Evolutionary conservation across 257 asterid genomes (phyloP), one percentile per base, ranked within the genome.

Genomic region (Nicotiana sylvestris): DNA sequence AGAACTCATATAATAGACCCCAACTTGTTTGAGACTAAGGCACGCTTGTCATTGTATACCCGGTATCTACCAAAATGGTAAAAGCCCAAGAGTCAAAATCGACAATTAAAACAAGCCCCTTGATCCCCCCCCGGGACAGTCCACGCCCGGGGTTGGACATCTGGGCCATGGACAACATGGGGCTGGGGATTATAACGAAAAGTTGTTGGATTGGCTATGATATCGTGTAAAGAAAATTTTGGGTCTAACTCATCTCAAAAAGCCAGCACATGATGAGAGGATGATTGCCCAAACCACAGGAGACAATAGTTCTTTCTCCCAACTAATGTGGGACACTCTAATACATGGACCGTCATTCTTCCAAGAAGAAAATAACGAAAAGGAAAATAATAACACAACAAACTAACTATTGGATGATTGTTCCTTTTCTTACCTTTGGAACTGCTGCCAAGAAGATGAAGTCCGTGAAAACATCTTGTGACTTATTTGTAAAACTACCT

Each of bases 381-480:
- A 49, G 62, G 10, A 74, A 74, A 51, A 29, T 13, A 51, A 51
- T 51, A 76, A 51, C 46, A 53, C 25, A 74, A 27, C 39, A 25
- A 74, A 74, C 4, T 74, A 51, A 76, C 46, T 15, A 29, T 18
- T 51, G 46, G 80, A 29, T 76, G 46, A 51, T 27, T 8, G 46
- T 49, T 49, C 64, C 65, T 51, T 51, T 51, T 13, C 53, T 69
- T 96, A 94, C 99, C 98, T 94, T 96, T 30, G 99, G 99, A 62
- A 96, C 99, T 0, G 99, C 98, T 39, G 98, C 97, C 95, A 91
- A 98, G 90, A 96, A 96, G 67, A 94, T 86, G 43, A 96, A 96
- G 86, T 92, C 92, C 10, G 95, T 90, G 89, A 85, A 96, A 57
- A 83, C 85, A 86, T 93, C 84, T 82, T 93, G 78, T 12, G 98